Evolutionary conservation across 1,284 basidiomycete species (phyloP).

Genomic region (Inonotus obliquus): DNA sequence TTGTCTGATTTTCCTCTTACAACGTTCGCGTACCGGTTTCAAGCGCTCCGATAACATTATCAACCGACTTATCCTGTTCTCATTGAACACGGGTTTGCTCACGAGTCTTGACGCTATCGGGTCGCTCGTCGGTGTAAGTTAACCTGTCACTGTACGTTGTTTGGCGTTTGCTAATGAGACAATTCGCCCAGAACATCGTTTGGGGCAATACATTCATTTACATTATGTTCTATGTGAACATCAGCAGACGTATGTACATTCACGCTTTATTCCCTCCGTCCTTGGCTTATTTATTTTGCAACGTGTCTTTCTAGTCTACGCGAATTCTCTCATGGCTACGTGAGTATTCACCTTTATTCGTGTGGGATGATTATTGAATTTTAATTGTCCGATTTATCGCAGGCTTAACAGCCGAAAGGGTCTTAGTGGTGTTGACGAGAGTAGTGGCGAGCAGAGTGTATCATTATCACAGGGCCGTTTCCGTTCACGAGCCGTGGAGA

Average conservation of each 20-base stretch:
- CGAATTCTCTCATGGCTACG: slow-evolving; percentile 18
- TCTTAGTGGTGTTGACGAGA: slow-evolving; percentile 12
- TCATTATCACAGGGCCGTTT: slow-evolving; percentile 7
- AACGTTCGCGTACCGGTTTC: slow-evolving; percentile 17
- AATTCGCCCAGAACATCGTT: slow-evolving; percentile 11
- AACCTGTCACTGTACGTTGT: not conserved
- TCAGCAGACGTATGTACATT: slow-evolving; percentile 17
- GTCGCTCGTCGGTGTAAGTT: slow-evolving; percentile 16
- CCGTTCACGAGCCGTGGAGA: slow-evolving; percentile 13
- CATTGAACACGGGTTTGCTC: slow-evolving; percentile 17
- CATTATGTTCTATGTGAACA: slow-evolving; percentile 15
- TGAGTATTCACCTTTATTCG: not conserved
- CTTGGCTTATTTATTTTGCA: not conserved
- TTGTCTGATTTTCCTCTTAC: slow-evolving; percentile 14
- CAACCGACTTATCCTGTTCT: slow-evolving; percentile 18
- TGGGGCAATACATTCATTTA: slow-evolving; percentile 16
- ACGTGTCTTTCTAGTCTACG: slow-evolving; percentile 12
- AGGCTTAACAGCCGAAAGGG: slow-evolving; percentile 13
- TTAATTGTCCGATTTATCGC: not conserved
- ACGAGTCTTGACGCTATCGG: slow-evolving; percentile 18
- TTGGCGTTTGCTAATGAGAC: not conserved
- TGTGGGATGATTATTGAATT: not conserved
- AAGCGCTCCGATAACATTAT: slow-evolving; percentile 16
- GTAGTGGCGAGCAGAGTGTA: slow-evolving; percentile 6
- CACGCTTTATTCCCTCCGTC: not conserved